Conservation (phyloP, 2,329 filamentous ascomycete genomes). For the Fusarium multiceps region DNA sequence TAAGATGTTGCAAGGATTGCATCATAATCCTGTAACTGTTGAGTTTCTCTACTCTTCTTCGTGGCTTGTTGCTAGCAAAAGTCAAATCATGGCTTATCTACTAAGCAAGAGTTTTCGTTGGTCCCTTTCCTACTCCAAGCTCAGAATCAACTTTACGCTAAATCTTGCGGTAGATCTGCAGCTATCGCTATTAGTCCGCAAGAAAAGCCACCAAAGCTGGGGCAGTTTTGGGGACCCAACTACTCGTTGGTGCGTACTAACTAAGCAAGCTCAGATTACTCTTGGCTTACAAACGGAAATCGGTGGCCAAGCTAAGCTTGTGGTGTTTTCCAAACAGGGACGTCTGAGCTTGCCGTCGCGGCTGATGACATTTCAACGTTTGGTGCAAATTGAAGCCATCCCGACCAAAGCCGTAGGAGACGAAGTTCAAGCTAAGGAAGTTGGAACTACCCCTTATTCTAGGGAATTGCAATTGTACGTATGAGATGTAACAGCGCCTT, state of each 20-base stretch:
- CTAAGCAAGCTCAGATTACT: not conserved
- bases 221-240: not conserved
- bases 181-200: not conserved
- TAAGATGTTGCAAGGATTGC: not conserved
- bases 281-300: not conserved
- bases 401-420: not conserved
- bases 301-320: not conserved
- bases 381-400: not conserved
- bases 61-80: not conserved
- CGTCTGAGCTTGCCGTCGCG: not conserved
- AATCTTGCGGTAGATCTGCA: not conserved
- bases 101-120: not conserved
- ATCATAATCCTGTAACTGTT: not conserved
- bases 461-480: not conserved
- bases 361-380: not conserved
- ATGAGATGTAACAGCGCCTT: not conserved
- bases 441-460: not conserved
- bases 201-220: no score
- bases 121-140: not conserved
- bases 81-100: not conserved
- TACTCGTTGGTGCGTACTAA: not conserved
- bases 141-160: not conserved
- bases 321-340: not conserved
- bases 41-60: not conserved
- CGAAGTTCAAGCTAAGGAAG: accelerated